These are phyloP conservation scores for Pseudevernia furfuracea DNA, from an alignment of 495 filamentous ascomycete genomes.

Conservation along the genomic window DNA sequence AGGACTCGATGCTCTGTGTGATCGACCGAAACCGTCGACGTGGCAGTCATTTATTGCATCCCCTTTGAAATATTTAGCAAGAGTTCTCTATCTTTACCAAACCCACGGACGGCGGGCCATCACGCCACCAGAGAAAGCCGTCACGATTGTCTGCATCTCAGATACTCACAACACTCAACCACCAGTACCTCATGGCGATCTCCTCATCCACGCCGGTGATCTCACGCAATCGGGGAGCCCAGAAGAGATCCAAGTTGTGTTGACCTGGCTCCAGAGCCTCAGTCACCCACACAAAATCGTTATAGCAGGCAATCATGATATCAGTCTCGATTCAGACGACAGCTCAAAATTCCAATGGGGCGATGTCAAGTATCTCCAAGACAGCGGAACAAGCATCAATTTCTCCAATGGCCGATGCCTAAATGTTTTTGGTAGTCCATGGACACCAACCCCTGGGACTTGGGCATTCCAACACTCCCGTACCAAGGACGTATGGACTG, in stretches of 20 bases:
- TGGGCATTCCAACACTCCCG: constrained; percentile 42
- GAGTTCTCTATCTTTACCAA: no score
- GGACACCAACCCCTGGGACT: constrained; percentile 44
- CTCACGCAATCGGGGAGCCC: constrained; percentile 53
- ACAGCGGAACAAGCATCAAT: constrained; percentile 37
- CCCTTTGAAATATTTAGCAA: no score
- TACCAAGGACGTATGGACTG: constrained; percentile 27
- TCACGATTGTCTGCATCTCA: constrained; percentile 59
- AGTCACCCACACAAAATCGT: constrained; percentile 59
- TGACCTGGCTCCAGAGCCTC: constrained; percentile 57
- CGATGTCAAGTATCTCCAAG: constrained; percentile 45
- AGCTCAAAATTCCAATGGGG: constrained; percentile 38
- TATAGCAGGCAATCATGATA: constrained; percentile 70
- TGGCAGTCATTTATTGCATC: no score
- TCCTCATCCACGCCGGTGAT: constrained; percentile 73
- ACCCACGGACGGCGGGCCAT: no score
- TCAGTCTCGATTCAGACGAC: constrained; percentile 46
- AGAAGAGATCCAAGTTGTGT: constrained; percentile 49
- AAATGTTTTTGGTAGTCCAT: constrained; percentile 48
- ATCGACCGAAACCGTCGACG: no score
- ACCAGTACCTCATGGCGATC: constrained; percentile 57
- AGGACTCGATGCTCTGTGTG: no score
- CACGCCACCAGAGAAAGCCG: neutral
- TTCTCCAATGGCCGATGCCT: constrained; percentile 45
- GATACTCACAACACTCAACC: constrained; percentile 61